Conservation (phyloP, 805 yeast species). For the Candida anglica region DNA sequence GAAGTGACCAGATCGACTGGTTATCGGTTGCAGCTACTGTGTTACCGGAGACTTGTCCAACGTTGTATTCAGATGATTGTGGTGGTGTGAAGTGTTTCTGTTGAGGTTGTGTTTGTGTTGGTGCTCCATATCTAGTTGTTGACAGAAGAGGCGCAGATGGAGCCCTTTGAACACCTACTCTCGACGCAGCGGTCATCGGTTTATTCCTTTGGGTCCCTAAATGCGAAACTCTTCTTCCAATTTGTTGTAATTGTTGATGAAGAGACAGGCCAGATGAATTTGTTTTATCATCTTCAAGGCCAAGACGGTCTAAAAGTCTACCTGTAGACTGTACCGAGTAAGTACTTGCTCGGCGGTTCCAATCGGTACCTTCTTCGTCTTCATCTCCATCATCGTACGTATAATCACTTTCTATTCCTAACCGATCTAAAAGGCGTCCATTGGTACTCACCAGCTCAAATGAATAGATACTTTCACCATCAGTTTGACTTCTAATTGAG, state of each 20-base stretch:
- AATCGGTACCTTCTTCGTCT: slow-evolving; percentile 10
- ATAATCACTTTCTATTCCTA: slow-evolving; percentile 26
- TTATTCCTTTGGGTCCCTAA: too few relatives aligned
- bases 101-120: slow-evolving; percentile 1
- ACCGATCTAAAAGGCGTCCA: slow-evolving; percentile 37
- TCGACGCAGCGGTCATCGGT: background rate
- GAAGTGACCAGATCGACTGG: slow-evolving; percentile 20
- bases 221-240: background rate
- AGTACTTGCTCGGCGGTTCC: slow-evolving; percentile 13
- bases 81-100: background rate
- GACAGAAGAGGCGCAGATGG: slow-evolving; percentile 1
- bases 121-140: background rate
- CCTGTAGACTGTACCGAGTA: slow-evolving; percentile 27
- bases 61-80: slow-evolving; percentile 2
- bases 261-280: slow-evolving; percentile 1
- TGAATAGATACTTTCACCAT: slow-evolving; percentile 37
- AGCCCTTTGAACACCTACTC: slow-evolving; percentile 1
- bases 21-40: slow-evolving; percentile 7
- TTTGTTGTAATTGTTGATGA: background rate
- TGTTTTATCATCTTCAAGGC: slow-evolving; percentile 16
- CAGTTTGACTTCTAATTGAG: slow-evolving; percentile 7
- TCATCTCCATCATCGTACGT: slow-evolving; percentile 11
- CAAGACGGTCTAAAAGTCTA: slow-evolving; percentile 24
- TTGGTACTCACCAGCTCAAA: slow-evolving; percentile 42
- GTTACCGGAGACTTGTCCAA: slow-evolving; percentile 1